Evolutionary conservation across 2,329 filamentous ascomycete genomes (phyloP), one percentile per base, ranked within the genome.

Genomic region (Tolypocladium nubicola): DNA sequence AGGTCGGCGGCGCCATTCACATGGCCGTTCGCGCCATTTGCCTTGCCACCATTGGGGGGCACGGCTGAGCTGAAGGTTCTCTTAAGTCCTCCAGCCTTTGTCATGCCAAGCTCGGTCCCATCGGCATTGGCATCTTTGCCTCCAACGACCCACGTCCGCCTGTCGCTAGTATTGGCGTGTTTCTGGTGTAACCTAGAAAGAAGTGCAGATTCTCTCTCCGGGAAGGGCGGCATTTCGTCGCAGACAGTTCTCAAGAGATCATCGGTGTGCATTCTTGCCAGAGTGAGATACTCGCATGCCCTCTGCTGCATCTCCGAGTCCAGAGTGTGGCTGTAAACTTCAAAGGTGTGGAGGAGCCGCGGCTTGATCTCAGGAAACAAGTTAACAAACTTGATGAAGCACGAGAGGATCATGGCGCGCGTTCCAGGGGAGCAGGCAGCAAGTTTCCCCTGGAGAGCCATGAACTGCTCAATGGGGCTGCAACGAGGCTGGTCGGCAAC

Each of bases 151-250:
- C 94, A 99, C 1, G 94, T 97, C 60, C 93, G 84, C 75, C 95
- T 95, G 71, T 99, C 94, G 68, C 90, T 96, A 16, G 90, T 94
- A 60, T 88, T 89, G 53, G 88, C 89, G 66, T 95, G 91, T 75
- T 96, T 97, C 73, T 96, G 91, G 73, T 99, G 93, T 54, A 99
- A 80, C 58, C 94, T 83, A 43, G 93, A 97, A 13, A 99, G 79
- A 35, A 99, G 78, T 1, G 94, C 93, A 6, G 94, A 97, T 58
- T 96, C 87, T 59, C 95, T 81, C 71, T 99, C 92, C 0, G 94
- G 95, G 74, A 97, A 99, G 0, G 94, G 92, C 2, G 94, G 94
- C 95, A 99, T 99, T 71, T 99, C 94, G 65, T 99, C 94, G 71
- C 92, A 96, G 7, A 99, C 86, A 0, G 94, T 97, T 55, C 94